Evolutionary conservation across 495 filamentous ascomycete species (phyloP).

Genomic region (Hypoxylon subgilvum): DNA sequence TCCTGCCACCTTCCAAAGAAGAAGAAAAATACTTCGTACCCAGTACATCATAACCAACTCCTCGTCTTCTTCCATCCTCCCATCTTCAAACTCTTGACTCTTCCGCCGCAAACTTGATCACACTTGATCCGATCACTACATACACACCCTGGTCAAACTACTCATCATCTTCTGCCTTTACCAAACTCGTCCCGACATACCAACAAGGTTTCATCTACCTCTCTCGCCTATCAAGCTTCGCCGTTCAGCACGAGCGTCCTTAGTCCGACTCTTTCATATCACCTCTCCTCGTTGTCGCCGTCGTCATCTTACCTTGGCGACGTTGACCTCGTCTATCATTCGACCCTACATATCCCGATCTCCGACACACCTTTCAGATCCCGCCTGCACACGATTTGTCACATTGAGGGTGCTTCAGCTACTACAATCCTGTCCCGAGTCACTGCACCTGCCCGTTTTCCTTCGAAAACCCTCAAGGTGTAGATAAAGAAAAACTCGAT

Average conservation of each 20-base stretch:
- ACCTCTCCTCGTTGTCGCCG: slow-evolving; percentile 31
- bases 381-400: slow-evolving; percentile 31
- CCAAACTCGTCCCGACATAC: slow-evolving; percentile 29
- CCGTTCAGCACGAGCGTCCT: slow-evolving; percentile 21
- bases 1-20: neutral
- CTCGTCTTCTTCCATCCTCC: neutral
- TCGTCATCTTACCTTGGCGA: slow-evolving; percentile 26
- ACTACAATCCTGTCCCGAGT: slow-evolving; percentile 41
- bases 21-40: neutral
- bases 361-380: slow-evolving; percentile 43
- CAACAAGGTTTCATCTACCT: slow-evolving; percentile 28
- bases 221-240: slow-evolving; percentile 18
- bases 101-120: too few relatives aligned
- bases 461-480: slow-evolving; percentile 79
- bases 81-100: too few relatives aligned
- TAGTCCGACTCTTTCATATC: slow-evolving; percentile 31
- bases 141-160: neutral
- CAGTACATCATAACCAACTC: neutral
- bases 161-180: slow-evolving; percentile 15
- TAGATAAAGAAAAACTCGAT: slow-evolving; percentile 66
- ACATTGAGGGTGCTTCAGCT: slow-evolving; percentile 30
- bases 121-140: slow-evolving; percentile 9
- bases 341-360: slow-evolving; percentile 39
- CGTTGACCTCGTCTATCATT: slow-evolving; percentile 31
- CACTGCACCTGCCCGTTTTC: slow-evolving; percentile 89